Evolutionary conservation across 2,329 filamentous ascomycete species (phyloP).

Genomic region (Aspergillus carbonarius): DNA sequence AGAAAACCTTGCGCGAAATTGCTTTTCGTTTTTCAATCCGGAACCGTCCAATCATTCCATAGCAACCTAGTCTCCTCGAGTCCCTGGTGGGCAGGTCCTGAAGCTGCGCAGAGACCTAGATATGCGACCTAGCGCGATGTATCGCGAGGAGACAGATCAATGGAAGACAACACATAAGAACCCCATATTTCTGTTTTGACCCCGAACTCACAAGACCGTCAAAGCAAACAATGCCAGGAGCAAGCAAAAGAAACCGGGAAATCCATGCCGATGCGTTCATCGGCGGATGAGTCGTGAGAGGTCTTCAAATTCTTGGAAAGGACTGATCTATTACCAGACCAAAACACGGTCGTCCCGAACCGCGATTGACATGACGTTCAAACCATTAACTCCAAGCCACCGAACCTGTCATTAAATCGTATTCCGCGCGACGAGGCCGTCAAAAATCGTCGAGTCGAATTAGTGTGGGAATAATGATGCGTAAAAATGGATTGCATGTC

Average conservation of each 20-base stretch:
- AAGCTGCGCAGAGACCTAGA: neutral
- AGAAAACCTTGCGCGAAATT: neutral
- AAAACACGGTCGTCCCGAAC: slow-evolving; percentile 14
- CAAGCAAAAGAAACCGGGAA: slow-evolving; percentile 15
- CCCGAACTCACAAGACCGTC: neutral
- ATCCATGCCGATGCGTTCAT: slow-evolving; percentile 4
- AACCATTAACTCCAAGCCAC: slow-evolving; percentile 31
- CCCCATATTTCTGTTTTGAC: slow-evolving; percentile 17
- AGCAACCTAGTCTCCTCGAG: neutral
- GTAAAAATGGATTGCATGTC: slow-evolving; percentile 8
- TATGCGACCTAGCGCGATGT: neutral
- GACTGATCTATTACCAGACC: slow-evolving; percentile 20
- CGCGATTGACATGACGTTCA: slow-evolving; percentile 18
- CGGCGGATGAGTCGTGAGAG: neutral
- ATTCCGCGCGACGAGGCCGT: slow-evolving; percentile 26
- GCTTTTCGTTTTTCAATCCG: slow-evolving; percentile 1
- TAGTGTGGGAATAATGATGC: slow-evolving; percentile 26
- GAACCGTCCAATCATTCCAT: neutral
- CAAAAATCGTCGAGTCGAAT: slow-evolving; percentile 30
- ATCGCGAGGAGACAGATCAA: neutral
- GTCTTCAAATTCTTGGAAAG: slow-evolving; percentile 22
- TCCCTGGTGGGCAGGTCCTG: neutral
- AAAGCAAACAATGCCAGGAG: neutral
- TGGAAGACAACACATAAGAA: slow-evolving; percentile 9
- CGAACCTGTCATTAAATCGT: slow-evolving; percentile 33